These are phyloP conservation scores for Erythrophleum ivorense DNA, from an alignment of 331 rosid species.

Conservation along the genomic window DNA sequence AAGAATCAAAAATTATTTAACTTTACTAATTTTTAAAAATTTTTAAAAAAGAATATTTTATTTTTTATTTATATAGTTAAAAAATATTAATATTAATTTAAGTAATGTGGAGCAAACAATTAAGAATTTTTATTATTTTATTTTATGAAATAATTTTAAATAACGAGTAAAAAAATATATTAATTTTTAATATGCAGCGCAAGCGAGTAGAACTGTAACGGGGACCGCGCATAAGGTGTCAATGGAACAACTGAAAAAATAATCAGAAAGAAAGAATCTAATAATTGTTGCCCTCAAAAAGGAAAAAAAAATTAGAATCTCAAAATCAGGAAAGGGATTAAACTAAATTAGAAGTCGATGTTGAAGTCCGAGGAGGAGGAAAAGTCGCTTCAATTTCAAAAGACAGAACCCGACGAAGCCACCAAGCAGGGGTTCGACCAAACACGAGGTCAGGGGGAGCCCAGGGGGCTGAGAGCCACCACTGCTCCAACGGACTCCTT, in stretches of 20 bases:
- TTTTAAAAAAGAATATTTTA: too few species aligned
- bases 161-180: too few species aligned
- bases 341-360: conserved; percentile 27
- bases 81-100: too few species aligned
- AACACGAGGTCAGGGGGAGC: conserved; percentile 40
- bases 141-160: too few species aligned
- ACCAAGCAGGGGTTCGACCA: conserved; percentile 14
- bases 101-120: too few species aligned
- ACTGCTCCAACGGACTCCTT: conserved; percentile 61
- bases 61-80: too few species aligned
- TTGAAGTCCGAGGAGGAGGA: conserved; percentile 50
- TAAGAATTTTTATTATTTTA: too few species aligned
- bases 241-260: not conserved
- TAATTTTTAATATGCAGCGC: not conserved
- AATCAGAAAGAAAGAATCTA: not conserved
- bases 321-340: not conserved
- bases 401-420: conserved; percentile 31
- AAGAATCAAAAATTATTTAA: too few species aligned
- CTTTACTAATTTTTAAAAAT: too few species aligned
- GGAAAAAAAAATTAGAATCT: not conserved
- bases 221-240: not conserved
- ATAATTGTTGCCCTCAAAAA: not conserved
- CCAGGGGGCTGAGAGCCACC: conserved; percentile 45
- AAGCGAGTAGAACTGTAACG: not conserved
- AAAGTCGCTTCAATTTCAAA: conserved; percentile 37